Base-by-base conservation (phyloP, 192 early-diverging fungal genomes). In the Helicostylum pulchrum region DNA sequence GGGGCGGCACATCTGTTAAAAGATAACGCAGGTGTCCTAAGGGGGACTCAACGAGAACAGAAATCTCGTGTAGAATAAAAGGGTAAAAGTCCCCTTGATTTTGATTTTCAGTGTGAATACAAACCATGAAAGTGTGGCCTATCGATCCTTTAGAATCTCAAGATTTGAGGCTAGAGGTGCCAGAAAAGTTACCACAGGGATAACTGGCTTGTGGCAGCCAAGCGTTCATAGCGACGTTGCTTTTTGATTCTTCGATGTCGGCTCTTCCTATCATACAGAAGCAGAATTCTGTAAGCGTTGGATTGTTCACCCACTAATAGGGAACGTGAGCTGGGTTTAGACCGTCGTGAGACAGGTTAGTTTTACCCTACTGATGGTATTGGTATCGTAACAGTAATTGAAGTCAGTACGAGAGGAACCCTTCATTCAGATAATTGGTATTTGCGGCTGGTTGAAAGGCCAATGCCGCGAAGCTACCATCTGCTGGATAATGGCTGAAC, bases 281-380 rank as follows among this genome's bases (percentile, higher is more conserved):
- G 86, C 86, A 89, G 82, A 88, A 87, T 87, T 88, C 85, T 78
- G 79, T 83, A 88, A 90, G 88, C 82, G 88, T 88, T 83, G 85
- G 85, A 90, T 90, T 89, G 87, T 87, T 89, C 87, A 91, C 87
- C 87, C 88, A 85, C 87, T 82, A 86, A 88, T 87, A 90, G 87
- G 55, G 88, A 89, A 92, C 87, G 88, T 90, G 90, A 90, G 87
- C 90, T 89, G 88, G 88, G 87, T 89, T 89, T 92, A 91, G 89
- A 92, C 89, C 86, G 89, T 91, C 88, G 89, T 91, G 90, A 92
- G 90, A 91, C 88, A 91, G 89, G 90, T 92, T 90, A 91, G 90
- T 92, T 92, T 92, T 92, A 57, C 88, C 88, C 88, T 91, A 90
- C 88, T 92, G 89, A 88, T 88, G 85, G 79, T 85, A 74, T 70